Base-by-base conservation (phyloP, 192 early-diverging fungal genomes). In the Podila clonocystis region DNA sequence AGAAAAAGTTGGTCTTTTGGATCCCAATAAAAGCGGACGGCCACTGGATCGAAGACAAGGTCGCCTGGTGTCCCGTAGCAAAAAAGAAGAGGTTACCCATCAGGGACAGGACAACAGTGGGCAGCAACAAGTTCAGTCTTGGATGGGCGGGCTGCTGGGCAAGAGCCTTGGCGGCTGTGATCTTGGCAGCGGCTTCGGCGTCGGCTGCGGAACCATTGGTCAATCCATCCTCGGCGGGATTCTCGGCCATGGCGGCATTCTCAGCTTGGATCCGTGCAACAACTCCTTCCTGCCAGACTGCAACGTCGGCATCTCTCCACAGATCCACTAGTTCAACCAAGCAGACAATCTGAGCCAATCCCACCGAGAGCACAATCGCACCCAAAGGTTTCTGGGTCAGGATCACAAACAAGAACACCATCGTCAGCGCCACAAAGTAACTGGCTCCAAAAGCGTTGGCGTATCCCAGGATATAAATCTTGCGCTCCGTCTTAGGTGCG, bases 61-160 rank as follows among this genome's bases (percentile, higher is more conserved):
- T 95, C 62, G 91, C 89, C 82, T 99, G 98, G 75, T 99, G 98
- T 12, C 95, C 96, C 2, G 97, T 97, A 13, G 91, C 84, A 86
- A 98, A 99, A 74, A 94, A 99, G 12, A 88, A 82, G 26, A 87
- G 83, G 57, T 87, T 89, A 11, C 87, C 72, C 60, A 93, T 76
- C 19, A 91, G 70, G 7, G 89, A 84, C 55, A 89, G 68, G 38
- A 91, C 58, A 0, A 84, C 73, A 50, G 86, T 67, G 1, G 85
- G 84, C 41, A 89, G 48, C 33, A 91, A 70, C 58, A 68, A 24
- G 57, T 72, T 64, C 67, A 72, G 15, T 12, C 62, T 67, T 29
- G 69, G 77, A 2, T 67, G 50, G 31, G 63, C 30, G 33, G 64
- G 48, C 8, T 75, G 67, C 31, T 72, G 55, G 24, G 67, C 48